Evolutionary conservation across 345 rosid genomes (phyloP).

Genomic region (Eucalyptus pauciflora): DNA sequence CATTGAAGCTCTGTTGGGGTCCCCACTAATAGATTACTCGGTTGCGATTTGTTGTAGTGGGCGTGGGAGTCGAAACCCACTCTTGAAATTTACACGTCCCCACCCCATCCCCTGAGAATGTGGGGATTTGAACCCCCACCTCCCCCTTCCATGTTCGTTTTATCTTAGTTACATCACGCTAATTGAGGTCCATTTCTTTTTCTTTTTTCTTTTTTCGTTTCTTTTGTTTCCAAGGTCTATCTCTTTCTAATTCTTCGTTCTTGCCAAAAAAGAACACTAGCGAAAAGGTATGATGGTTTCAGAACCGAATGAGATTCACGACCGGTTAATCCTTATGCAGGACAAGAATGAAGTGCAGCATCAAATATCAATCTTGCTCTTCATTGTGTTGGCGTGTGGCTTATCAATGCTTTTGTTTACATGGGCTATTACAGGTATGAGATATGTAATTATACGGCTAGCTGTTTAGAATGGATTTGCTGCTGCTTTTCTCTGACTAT

Average conservation of each 20-base stretch:
- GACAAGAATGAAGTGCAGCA: slow-evolving; percentile 36
- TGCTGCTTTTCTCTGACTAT: not conserved
- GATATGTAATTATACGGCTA: slow-evolving; percentile 4
- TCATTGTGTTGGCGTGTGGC: slow-evolving; percentile 22
- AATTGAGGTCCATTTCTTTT: not conserved
- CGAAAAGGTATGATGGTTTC: not conserved
- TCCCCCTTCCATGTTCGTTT: not conserved
- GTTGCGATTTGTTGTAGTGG: too few species aligned
- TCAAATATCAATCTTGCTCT: slow-evolving; percentile 32
- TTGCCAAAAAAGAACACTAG: not conserved
- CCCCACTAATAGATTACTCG: too few species aligned
- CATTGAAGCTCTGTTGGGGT: too few species aligned
- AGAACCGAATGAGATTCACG: not conserved
- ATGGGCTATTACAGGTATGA: slow-evolving; percentile 1
- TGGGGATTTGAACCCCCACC: too few species aligned
- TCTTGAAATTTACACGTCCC: too few species aligned
- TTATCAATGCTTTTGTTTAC: slow-evolving; percentile 23
- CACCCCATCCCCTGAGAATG: too few species aligned
- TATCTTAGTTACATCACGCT: not conserved
- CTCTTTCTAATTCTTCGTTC: not conserved
- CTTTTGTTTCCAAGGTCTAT: not conserved
- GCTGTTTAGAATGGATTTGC: not conserved
- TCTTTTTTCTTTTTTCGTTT: not conserved
- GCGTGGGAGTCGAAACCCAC: too few species aligned
- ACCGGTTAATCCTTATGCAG: slow-evolving; percentile 1